Percentiles rank a stretch among this genome's conserved stretches.
These are phyloP conservation scores for Aspergillus pseudoterreus DNA, from an alignment of 2,329 filamentous ascomycete genomes.

Conservation along the genomic window DNA sequence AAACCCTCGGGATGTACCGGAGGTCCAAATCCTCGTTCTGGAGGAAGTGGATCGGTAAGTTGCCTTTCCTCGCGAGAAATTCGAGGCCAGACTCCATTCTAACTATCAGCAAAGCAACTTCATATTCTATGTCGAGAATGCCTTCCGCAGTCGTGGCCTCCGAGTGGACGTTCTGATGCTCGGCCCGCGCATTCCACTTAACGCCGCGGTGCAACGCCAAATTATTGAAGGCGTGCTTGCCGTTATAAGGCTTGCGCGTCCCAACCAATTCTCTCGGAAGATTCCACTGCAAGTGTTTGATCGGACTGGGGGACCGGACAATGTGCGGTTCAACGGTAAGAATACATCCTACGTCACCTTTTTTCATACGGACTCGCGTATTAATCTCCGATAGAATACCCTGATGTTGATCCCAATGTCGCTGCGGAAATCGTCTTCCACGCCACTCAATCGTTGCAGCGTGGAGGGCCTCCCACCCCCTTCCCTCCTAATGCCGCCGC, in stretches of 20 bases:
- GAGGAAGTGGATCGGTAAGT: constrained; percentile 64
- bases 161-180: constrained; percentile 76
- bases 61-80: background rate
- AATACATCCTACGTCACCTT: background rate
- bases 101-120: constrained; percentile 58
- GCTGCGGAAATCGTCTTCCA: constrained; percentile 78
- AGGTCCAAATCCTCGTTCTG: constrained; percentile 82
- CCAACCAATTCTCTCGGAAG: constrained; percentile 66
- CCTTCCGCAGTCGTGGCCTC: constrained; percentile 68
- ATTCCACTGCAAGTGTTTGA: constrained; percentile 84
- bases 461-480: constrained; percentile 32
- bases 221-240: constrained; percentile 85
- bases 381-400: constrained; percentile 60
- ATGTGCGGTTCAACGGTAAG: constrained; percentile 71
- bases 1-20: constrained; percentile 71
- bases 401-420: constrained; percentile 71
- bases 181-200: constrained; percentile 70
- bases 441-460: constrained; percentile 37
- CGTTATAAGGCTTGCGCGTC: constrained; percentile 70
- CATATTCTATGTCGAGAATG: constrained; percentile 73
- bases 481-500: constrained; percentile 33
- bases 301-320: constrained; percentile 67
- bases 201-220: constrained; percentile 77
- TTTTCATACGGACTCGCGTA: background rate
- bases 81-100: background rate